These are phyloP conservation scores for Luvunga scandens DNA, from an alignment of 345 rosid species.

Conservation along the genomic window DNA sequence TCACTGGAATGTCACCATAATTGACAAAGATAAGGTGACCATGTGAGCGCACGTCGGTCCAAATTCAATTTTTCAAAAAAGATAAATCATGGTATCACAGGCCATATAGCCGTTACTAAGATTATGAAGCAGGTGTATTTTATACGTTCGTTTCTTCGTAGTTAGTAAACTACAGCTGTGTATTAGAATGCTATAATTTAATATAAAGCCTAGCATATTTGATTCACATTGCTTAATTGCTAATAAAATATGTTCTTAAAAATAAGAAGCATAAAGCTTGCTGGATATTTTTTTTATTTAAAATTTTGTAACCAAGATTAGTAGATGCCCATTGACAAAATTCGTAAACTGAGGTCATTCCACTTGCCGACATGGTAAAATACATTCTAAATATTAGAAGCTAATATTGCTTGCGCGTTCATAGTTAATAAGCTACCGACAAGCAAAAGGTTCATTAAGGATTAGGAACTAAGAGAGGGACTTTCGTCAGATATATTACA, in stretches of 20 bases:
- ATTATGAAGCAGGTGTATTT: background rate
- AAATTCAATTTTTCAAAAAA: constrained; percentile 1
- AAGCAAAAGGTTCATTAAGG: background rate
- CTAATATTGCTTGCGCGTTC: background rate
- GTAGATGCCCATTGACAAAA: background rate
- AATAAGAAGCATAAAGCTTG: no score
- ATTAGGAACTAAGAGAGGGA: background rate
- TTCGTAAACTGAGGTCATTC: background rate
- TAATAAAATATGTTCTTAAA: no score
- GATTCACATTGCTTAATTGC: no score
- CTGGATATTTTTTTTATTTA: no score
- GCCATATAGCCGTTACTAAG: constrained; percentile 37
- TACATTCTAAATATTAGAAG: background rate
- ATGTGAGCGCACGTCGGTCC: constrained; percentile 15
- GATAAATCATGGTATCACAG: background rate
- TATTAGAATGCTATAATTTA: no score
- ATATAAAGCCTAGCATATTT: no score
- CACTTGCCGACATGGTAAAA: background rate
- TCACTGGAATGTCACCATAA: background rate
- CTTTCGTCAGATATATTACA: background rate
- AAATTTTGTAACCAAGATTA: background rate
- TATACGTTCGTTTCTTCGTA: background rate
- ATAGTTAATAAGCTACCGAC: background rate
- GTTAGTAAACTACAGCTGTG: no score
- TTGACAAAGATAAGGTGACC: background rate